These are phyloP conservation scores for Globisporangium perplexum DNA, from an alignment of 352 stramenopile genomes.

Conservation along the genomic window DNA sequence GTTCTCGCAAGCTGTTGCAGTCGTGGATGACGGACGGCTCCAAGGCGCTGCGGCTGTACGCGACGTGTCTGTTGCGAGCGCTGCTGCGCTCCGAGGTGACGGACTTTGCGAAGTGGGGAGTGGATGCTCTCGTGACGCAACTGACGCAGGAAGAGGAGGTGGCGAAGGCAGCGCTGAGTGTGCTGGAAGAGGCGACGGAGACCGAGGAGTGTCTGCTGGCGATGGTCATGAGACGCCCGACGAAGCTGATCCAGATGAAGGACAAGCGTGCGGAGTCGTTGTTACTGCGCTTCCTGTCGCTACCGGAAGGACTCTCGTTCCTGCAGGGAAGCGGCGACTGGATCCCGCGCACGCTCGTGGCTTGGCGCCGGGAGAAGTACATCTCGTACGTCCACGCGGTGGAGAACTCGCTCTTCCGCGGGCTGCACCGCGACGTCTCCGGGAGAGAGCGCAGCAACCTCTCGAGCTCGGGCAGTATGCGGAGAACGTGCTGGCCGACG, in stretches of 20 bases:
- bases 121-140: slow-evolving; percentile 81
- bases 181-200: slow-evolving; percentile 82
- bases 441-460: slow-evolving; percentile 48
- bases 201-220: slow-evolving; percentile 76
- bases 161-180: slow-evolving; percentile 79
- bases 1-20: slow-evolving; percentile 80
- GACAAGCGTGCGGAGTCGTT: slow-evolving; percentile 78
- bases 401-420: slow-evolving; percentile 77
- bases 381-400: slow-evolving; percentile 83
- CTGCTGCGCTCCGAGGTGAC: slow-evolving; percentile 80
- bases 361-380: slow-evolving; percentile 80
- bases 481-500: slow-evolving; percentile 54
- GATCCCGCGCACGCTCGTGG: slow-evolving; percentile 68
- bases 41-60: slow-evolving; percentile 78
- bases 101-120: slow-evolving; percentile 86
- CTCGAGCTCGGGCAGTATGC: slow-evolving; percentile 22
- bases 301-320: slow-evolving; percentile 73
- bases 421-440: slow-evolving; percentile 71
- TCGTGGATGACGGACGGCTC: slow-evolving; percentile 87
- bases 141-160: slow-evolving; percentile 83
- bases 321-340: slow-evolving; percentile 76
- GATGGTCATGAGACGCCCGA: slow-evolving; percentile 80
- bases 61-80: slow-evolving; percentile 77
- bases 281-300: slow-evolving; percentile 79
- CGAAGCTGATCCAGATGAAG: slow-evolving; percentile 71